phyloP scores from a whole-genome alignment of 306 rosid species.

The Carpinus viminea region DNA sequence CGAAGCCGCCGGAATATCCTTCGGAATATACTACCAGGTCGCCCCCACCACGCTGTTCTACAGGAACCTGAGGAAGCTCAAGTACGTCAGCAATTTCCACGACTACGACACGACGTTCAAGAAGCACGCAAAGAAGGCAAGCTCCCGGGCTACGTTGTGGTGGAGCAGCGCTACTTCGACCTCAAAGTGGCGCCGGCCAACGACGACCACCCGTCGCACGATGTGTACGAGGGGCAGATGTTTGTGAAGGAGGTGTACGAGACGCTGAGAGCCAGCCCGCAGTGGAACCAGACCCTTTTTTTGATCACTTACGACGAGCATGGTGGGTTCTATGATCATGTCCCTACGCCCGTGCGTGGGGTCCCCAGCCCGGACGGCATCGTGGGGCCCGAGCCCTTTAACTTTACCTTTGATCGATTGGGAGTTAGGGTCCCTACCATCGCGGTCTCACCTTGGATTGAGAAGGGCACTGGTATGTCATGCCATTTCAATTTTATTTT shows the following conservation, averaged over 20 bases:
- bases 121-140: constrained; percentile 55
- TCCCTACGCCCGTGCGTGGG: constrained; percentile 65
- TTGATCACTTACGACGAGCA: constrained; percentile 88
- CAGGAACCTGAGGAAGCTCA: constrained; percentile 64
- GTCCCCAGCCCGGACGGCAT: constrained; percentile 83
- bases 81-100: constrained; percentile 54
- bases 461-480: constrained; percentile 67
- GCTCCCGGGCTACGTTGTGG: constrained; percentile 59
- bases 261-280: constrained; percentile 78
- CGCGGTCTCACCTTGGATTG: constrained; percentile 82
- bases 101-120: constrained; percentile 49
- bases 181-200: constrained; percentile 50
- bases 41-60: constrained; percentile 78
- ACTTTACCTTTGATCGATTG: constrained; percentile 65
- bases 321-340: constrained; percentile 88
- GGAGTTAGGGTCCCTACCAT: constrained; percentile 91
- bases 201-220: constrained; percentile 95
- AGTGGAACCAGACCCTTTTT: constrained; percentile 74
- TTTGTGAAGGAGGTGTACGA: constrained; percentile 91
- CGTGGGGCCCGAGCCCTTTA: constrained; percentile 68
- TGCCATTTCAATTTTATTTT: neutral
- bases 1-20: constrained; percentile 51
- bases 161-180: constrained; percentile 85
- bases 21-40: constrained; percentile 79
- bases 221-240: constrained; percentile 79